These are phyloP conservation scores for Biscogniauxia sp. DNA, from an alignment of 2,329 filamentous ascomycete species.

Conservation along the genomic window DNA sequence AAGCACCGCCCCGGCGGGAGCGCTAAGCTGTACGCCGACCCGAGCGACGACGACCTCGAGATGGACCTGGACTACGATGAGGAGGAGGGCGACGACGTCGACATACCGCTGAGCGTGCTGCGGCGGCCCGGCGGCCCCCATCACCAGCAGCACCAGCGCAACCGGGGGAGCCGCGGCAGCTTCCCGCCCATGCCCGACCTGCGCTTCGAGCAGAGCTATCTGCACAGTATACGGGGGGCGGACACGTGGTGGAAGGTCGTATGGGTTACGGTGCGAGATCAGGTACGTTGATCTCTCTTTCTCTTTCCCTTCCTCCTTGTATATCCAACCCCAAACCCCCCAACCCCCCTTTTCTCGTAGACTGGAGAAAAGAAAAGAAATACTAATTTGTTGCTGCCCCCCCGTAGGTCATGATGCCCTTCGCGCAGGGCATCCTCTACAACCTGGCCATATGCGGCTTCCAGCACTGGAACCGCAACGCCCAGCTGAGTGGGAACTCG, in stretches of 20 bases:
- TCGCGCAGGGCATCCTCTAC: slow-evolving; percentile 87
- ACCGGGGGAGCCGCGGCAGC: not conserved
- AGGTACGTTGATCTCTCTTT: slow-evolving; percentile 53
- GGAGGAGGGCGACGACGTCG: slow-evolving; percentile 64
- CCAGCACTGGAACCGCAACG: slow-evolving; percentile 82
- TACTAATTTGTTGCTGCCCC: not conserved
- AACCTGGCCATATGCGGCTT: slow-evolving; percentile 82
- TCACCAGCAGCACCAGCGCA: not conserved
- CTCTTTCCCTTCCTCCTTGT: not conserved
- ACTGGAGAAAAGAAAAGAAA: too few species aligned
- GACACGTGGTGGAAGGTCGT: slow-evolving; percentile 76
- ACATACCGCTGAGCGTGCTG: slow-evolving; percentile 51
- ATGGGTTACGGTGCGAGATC: slow-evolving; percentile 84
- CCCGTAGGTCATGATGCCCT: slow-evolving; percentile 74
- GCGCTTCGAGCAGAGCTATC: slow-evolving; percentile 96
- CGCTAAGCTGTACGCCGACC: slow-evolving; percentile 23
- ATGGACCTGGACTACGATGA: slow-evolving; percentile 47
- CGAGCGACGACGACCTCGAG: slow-evolving; percentile 36
- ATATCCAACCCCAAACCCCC: not conserved
- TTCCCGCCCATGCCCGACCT: slow-evolving; percentile 77
- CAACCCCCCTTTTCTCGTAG: not conserved
- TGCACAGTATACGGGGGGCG: slow-evolving; percentile 80
- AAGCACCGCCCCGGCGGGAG: slow-evolving; percentile 29
- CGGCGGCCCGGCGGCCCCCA: slow-evolving; percentile 39
- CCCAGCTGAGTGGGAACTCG: slow-evolving; percentile 72